phyloP scores from a whole-genome alignment of 1,284 basidiomycete genomes.

The Malassezia nana region DNA sequence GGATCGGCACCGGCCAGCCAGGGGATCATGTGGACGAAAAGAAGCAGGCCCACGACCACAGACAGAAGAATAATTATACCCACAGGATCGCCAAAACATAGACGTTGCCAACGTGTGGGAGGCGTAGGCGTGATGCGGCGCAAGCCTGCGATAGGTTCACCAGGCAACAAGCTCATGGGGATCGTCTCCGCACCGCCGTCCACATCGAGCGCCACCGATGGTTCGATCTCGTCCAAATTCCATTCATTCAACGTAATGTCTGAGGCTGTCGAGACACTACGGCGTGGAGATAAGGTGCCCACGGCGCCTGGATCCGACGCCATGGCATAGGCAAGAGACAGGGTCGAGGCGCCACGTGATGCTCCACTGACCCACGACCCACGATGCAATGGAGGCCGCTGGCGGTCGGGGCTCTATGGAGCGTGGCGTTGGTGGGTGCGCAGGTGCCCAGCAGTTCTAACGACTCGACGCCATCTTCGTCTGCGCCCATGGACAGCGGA shows the following conservation, averaged over 20 bases:
- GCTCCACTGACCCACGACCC: background rate
- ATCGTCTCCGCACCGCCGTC: background rate
- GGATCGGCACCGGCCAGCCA: constrained; percentile 8
- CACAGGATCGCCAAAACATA: background rate
- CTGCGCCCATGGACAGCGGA: background rate
- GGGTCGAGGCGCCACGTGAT: background rate
- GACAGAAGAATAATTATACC: background rate
- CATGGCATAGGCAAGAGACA: background rate
- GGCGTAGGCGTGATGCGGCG: background rate
- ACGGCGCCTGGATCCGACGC: background rate
- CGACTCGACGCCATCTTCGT: background rate
- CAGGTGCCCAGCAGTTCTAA: background rate
- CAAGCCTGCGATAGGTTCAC: background rate
- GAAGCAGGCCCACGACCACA: constrained; percentile 2
- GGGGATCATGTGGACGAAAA: constrained; percentile 5
- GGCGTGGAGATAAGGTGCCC: background rate
- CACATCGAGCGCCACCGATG: background rate
- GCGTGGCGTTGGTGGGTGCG: background rate
- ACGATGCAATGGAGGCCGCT: background rate
- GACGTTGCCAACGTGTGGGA: background rate
- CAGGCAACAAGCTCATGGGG: background rate
- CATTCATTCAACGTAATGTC: constrained; percentile 3
- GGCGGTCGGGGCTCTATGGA: background rate
- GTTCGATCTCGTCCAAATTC: background rate
- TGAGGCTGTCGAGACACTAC: constrained; percentile 16